Conservation (phyloP, 805 yeast genomes). For the Saccharomycopsis babjevae region DNA sequence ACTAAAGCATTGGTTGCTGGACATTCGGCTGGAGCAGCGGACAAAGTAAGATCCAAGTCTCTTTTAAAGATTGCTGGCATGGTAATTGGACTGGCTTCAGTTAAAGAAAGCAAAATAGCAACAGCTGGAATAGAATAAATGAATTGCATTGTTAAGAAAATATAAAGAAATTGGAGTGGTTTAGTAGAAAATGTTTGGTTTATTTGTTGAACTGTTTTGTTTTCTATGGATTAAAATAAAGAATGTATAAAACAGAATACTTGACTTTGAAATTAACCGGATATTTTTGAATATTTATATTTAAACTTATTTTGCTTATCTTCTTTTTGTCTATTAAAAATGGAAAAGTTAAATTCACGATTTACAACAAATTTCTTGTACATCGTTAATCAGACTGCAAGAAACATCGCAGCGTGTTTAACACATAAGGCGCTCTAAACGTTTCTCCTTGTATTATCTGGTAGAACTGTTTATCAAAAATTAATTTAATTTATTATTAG, state of each 20-base stretch:
- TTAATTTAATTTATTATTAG: background rate
- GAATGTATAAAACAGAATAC: background rate
- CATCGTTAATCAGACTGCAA: no score
- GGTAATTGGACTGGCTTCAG: conserved; percentile 6
- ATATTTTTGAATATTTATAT: background rate
- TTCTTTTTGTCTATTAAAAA: background rate
- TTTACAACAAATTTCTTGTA: no score
- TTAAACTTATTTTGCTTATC: background rate
- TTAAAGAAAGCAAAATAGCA: conserved; percentile 7
- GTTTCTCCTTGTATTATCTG: no score
- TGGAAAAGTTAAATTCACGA: no score
- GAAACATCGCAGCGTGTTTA: no score
- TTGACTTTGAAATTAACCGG: background rate
- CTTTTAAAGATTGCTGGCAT: conserved; percentile 13
- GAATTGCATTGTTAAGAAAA: background rate
- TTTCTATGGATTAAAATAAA: background rate
- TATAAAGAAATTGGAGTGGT: background rate
- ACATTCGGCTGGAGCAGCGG: conserved; percentile 8
- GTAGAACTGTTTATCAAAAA: no score
- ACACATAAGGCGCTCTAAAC: no score
- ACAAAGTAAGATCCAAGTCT: conserved; percentile 9
- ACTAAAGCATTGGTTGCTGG: background rate
- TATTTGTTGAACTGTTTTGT: background rate
- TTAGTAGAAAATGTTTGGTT: background rate
- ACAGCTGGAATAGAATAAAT: conserved; percentile 14